Conservation (phyloP, 2,329 filamentous ascomycete species). For the Aciculosporium take region DNA sequence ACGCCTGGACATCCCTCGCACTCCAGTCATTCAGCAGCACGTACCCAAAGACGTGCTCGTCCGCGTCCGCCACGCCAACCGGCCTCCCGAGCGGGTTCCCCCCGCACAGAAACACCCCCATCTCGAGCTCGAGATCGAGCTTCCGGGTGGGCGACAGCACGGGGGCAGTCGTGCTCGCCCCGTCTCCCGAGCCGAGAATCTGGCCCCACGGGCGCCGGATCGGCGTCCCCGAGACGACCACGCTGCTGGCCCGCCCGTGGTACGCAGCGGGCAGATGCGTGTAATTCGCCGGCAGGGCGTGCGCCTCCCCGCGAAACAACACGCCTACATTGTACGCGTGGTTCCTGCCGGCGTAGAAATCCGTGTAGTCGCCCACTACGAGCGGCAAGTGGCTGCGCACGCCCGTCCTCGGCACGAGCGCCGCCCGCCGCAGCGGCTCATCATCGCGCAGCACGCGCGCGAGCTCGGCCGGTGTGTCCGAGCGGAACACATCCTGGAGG, state of each 20-base stretch:
- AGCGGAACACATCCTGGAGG: slow-evolving; percentile 44
- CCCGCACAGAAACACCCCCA: slow-evolving; percentile 60
- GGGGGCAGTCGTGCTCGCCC: slow-evolving; percentile 36
- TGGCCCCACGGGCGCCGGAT: slow-evolving; percentile 62
- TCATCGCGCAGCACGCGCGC: slow-evolving; percentile 23
- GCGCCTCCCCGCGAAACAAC: slow-evolving; percentile 58
- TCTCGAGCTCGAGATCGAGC: slow-evolving; percentile 66
- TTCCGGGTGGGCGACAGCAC: slow-evolving; percentile 45
- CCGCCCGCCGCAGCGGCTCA: slow-evolving; percentile 14
- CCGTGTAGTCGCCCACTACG: slow-evolving; percentile 68
- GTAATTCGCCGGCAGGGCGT: slow-evolving; percentile 70
- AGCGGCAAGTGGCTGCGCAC: slow-evolving; percentile 60
- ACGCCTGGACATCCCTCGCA: slow-evolving; percentile 45
- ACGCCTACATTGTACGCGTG: slow-evolving; percentile 59
- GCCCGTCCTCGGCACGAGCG: slow-evolving; percentile 21
- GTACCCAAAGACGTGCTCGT: slow-evolving; percentile 56
- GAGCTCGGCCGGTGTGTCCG: slow-evolving; percentile 37
- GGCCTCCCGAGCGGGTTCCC: slow-evolving; percentile 53
- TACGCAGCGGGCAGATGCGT: slow-evolving; percentile 69
- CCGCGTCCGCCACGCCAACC: slow-evolving; percentile 50
- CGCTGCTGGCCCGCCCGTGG: slow-evolving; percentile 62
- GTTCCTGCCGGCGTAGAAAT: slow-evolving; percentile 70
- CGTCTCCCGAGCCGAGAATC: too few relatives aligned
- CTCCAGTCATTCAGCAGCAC: slow-evolving; percentile 53
- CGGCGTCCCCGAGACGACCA: slow-evolving; percentile 60